A percentile compares a stretch with the other conserved stretches of the same genome.
Conservation (phyloP, 441 rosid species). For the Sinapis alba region DNA sequence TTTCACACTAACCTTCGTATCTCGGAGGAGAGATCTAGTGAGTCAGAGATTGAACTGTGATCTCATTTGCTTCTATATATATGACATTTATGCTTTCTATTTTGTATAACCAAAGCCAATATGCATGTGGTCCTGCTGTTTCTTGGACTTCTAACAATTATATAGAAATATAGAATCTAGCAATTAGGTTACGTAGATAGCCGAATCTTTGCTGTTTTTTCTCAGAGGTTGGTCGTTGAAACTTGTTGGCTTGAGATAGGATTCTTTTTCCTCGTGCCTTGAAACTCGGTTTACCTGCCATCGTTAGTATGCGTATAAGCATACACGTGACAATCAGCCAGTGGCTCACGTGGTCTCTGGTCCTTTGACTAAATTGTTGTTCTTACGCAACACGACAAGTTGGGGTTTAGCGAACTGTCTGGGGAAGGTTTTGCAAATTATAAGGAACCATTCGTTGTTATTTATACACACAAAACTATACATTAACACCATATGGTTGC, state of each 20-base stretch:
- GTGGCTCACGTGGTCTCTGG: neutral
- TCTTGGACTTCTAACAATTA: constrained; percentile 10
- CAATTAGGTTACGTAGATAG: neutral
- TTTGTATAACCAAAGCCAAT: neutral
- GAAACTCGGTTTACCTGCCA: constrained; percentile 11
- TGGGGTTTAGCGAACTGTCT: neutral
- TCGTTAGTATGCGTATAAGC: neutral
- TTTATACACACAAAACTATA: constrained; percentile 36
- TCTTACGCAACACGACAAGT: neutral
- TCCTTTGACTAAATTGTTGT: neutral
- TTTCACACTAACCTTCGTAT: constrained; percentile 28
- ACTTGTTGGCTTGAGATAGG: constrained; percentile 19
- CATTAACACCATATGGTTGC: constrained; percentile 24
- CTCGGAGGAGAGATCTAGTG: constrained; percentile 14
- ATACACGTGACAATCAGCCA: neutral
- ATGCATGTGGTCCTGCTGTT: constrained; percentile 11
- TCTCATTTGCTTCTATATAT: constrained; percentile 5
- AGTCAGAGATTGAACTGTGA: neutral
- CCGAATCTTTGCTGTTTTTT: constrained; percentile 27
- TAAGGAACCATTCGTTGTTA: constrained; percentile 22
- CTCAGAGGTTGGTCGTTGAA: constrained; percentile 19
- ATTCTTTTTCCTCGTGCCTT: constrained; percentile 30
- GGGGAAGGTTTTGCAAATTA: constrained; percentile 12
- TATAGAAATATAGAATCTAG: neutral
- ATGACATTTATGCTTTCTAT: constrained; percentile 7